These are phyloP conservation scores for Lanmaoa rubissima DNA, from an alignment of 768 basidiomycete species.

Conservation along the genomic window DNA sequence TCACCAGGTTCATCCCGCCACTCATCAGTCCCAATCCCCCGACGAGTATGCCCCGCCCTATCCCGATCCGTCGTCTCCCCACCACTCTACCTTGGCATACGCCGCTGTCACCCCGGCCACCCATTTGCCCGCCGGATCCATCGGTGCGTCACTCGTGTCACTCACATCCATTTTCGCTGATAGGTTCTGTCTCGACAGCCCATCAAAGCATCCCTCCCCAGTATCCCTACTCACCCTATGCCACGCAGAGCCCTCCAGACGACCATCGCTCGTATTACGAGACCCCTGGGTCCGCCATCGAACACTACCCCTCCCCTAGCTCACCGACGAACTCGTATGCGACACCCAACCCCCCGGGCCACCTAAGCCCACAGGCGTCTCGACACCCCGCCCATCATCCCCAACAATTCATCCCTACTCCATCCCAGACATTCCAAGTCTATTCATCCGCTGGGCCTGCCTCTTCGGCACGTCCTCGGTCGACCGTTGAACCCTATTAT, in stretches of 20 bases:
- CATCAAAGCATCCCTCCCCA: slow-evolving; percentile 17
- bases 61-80: slow-evolving; percentile 25
- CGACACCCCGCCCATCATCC: slow-evolving; percentile 17
- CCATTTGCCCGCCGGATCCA: slow-evolving; percentile 20
- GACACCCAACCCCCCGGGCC: slow-evolving; percentile 14
- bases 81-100: slow-evolving; percentile 26
- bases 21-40: slow-evolving; percentile 23
- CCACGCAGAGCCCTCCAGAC: slow-evolving; percentile 16
- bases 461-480: slow-evolving; percentile 27
- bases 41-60: slow-evolving; percentile 22
- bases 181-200: slow-evolving; percentile 16
- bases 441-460: slow-evolving; percentile 32
- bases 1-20: slow-evolving; percentile 16
- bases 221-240: slow-evolving; percentile 22
- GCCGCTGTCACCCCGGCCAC: slow-evolving; percentile 23
- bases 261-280: slow-evolving; percentile 28
- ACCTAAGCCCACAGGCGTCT: slow-evolving; percentile 14
- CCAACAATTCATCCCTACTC: slow-evolving; percentile 47
- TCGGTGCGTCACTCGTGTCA: slow-evolving; percentile 26
- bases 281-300: slow-evolving; percentile 10
- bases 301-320: slow-evolving; percentile 22
- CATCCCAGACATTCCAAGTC: slow-evolving; percentile 41
- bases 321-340: slow-evolving; percentile 24
- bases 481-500: slow-evolving; percentile 39
- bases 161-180: slow-evolving; percentile 6